phyloP scores from a whole-genome alignment of 805 yeast genomes.

The Candida stauntonica region DNA sequence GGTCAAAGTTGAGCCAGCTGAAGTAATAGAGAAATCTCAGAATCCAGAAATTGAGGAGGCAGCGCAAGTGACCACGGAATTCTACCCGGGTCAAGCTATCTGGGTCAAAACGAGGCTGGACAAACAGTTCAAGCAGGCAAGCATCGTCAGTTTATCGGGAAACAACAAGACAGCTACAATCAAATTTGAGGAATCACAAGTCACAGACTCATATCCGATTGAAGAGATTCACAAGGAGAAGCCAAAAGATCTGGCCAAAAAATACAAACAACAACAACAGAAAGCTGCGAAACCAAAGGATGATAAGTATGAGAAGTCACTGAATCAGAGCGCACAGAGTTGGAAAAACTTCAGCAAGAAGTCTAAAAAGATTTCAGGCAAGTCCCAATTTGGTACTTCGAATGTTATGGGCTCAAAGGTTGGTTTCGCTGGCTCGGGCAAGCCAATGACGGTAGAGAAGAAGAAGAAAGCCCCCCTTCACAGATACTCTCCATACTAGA shows the following conservation, averaged over 20 bases:
- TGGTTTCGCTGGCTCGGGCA: slow-evolving; percentile 15
- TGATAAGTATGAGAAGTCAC: slow-evolving; percentile 9
- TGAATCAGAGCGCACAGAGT: slow-evolving; percentile 16
- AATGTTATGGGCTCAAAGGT: slow-evolving; percentile 14
- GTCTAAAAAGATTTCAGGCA: slow-evolving; percentile 7
- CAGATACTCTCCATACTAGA: slow-evolving; percentile 20
- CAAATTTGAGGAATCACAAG: slow-evolving; percentile 8
- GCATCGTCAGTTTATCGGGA: slow-evolving; percentile 17
- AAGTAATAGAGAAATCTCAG: background rate
- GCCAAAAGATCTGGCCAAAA: slow-evolving; percentile 14
- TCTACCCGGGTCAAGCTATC: slow-evolving; percentile 11
- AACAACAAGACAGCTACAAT: slow-evolving; percentile 14
- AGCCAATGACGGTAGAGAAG: slow-evolving; percentile 10
- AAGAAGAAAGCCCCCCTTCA: slow-evolving; percentile 2
- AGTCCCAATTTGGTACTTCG: slow-evolving; percentile 13
- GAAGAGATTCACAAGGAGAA: slow-evolving; percentile 11
- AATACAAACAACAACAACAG: slow-evolving; percentile 12
- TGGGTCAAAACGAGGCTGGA: slow-evolving; percentile 15
- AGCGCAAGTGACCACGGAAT: background rate
- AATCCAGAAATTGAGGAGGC: background rate
- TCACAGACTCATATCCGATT: slow-evolving; percentile 11
- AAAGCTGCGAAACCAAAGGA: slow-evolving; percentile 4
- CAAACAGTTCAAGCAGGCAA: slow-evolving; percentile 11
- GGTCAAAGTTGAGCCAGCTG: background rate
- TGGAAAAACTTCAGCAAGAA: slow-evolving; percentile 22